A percentile compares a stretch with the other conserved stretches of the same genome.
Conservation (phyloP, 345 rosid genomes). For the Eucalyptus regnans region DNA sequence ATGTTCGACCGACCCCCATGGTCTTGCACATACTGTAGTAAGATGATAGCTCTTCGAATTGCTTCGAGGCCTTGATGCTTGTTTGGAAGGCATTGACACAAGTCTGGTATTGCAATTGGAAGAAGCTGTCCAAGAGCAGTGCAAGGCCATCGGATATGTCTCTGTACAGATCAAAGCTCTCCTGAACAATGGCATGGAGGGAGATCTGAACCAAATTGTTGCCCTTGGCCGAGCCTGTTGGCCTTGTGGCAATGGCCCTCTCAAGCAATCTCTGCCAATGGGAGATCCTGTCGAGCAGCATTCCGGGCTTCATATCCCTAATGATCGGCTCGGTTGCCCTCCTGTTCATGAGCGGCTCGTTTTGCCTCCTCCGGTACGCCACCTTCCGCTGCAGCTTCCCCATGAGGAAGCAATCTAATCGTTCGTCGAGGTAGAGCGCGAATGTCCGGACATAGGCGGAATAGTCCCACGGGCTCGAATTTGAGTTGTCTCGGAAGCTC, state of each 20-base stretch:
- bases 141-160: constrained; percentile 64
- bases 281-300: constrained; percentile 43
- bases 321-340: constrained; percentile 13
- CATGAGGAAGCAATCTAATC: constrained; percentile 54
- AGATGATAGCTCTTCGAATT: constrained; percentile 51
- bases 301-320: constrained; percentile 50
- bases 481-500: constrained; percentile 51
- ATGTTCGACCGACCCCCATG: constrained; percentile 50
- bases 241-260: constrained; percentile 46
- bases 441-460: constrained; percentile 50
- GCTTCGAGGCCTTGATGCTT: constrained; percentile 51
- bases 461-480: constrained; percentile 69
- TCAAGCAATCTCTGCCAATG: constrained; percentile 75
- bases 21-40: constrained; percentile 47
- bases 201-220: constrained; percentile 39
- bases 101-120: constrained; percentile 50
- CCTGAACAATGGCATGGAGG: constrained; percentile 42
- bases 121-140: constrained; percentile 54
- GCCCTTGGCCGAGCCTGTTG: constrained; percentile 47
- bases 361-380: constrained; percentile 3
- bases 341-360: background rate
- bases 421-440: constrained; percentile 62
- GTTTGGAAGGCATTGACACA: constrained; percentile 54
- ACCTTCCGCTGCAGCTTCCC: constrained; percentile 53
- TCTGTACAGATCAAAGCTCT: constrained; percentile 70